Percentiles rank a stretch among this genome's conserved stretches.
Conservation (phyloP, 2,329 filamentous ascomycete species). For the Bertia moriformis region DNA sequence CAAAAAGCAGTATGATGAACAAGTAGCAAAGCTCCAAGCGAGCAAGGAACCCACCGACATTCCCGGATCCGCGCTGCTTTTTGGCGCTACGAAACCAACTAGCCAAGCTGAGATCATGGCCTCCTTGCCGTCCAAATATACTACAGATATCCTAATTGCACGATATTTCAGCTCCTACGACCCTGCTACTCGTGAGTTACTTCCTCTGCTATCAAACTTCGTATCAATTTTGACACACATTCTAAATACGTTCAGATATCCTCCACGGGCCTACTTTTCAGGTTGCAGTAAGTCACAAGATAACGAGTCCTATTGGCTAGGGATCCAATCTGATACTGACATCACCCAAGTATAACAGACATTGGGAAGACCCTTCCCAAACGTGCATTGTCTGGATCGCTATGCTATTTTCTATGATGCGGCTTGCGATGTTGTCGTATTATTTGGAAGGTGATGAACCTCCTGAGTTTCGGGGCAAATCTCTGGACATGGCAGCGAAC, state of each 20-base stretch:
- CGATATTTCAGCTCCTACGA: constrained; percentile 19
- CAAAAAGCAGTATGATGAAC: constrained; percentile 5
- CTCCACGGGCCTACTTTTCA: background rate
- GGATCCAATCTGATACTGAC: background rate
- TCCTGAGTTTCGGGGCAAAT: background rate
- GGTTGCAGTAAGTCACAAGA: constrained; percentile 13
- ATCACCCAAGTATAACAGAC: constrained; percentile 21
- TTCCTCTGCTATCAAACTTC: background rate
- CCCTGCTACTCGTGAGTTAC: constrained; percentile 9
- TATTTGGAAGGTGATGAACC: background rate
- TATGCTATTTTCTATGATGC: constrained; percentile 28
- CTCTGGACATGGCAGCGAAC: background rate
- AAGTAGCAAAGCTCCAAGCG: background rate
- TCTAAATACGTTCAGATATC: background rate
- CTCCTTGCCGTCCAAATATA: constrained; percentile 14
- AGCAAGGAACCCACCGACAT: constrained; percentile 3
- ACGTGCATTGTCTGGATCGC: constrained; percentile 28
- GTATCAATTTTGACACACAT: constrained; percentile 3
- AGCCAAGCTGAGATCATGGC: constrained; percentile 15
- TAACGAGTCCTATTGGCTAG: constrained; percentile 1
- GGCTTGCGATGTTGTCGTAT: constrained; percentile 15
- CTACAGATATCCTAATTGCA: constrained; percentile 17
- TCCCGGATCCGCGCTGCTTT: constrained; percentile 13
- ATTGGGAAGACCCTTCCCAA: constrained; percentile 22
- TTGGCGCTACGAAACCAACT: constrained; percentile 11